Percentiles rank a stretch among this genome's conserved stretches.
phyloP scores from a whole-genome alignment of 2,329 filamentous ascomycete genomes.

The Botrytis paeoniae region DNA sequence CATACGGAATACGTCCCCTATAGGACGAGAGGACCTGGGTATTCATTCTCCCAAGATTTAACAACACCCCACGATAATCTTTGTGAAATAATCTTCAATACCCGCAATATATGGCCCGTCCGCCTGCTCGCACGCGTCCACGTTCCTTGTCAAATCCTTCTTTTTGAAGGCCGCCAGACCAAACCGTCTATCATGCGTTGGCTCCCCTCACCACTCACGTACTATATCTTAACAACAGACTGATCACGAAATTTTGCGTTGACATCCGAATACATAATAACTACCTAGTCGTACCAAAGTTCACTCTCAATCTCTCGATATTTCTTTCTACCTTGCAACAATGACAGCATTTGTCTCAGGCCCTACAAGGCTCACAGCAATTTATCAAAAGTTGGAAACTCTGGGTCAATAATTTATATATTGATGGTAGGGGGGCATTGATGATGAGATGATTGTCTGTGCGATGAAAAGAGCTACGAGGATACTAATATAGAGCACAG shows the following conservation, averaged over 20 bases:
- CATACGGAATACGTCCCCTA: neutral
- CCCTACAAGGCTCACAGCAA: neutral
- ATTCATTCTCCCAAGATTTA: neutral
- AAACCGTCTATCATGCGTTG: neutral
- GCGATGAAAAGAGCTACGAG: neutral
- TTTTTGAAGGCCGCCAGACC: neutral
- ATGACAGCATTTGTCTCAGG: neutral
- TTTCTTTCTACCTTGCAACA: neutral
- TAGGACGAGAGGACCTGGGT: neutral
- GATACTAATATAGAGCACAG: neutral
- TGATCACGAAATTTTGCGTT: neutral
- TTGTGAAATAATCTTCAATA: neutral
- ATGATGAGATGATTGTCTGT: constrained; percentile 12
- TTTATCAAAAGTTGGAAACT: neutral
- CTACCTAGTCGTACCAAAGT: neutral
- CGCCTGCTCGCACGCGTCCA: neutral
- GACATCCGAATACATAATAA: neutral
- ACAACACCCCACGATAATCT: neutral
- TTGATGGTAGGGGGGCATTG: neutral
- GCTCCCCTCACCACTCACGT: neutral
- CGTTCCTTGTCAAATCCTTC: neutral
- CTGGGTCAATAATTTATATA: neutral
- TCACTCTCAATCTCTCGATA: neutral
- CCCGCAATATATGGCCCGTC: neutral
- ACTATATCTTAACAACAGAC: neutral